These are phyloP conservation scores for Eremochloa ophiuroides DNA, from an alignment of 176 grass and related monocot species.

Conservation along the genomic window DNA sequence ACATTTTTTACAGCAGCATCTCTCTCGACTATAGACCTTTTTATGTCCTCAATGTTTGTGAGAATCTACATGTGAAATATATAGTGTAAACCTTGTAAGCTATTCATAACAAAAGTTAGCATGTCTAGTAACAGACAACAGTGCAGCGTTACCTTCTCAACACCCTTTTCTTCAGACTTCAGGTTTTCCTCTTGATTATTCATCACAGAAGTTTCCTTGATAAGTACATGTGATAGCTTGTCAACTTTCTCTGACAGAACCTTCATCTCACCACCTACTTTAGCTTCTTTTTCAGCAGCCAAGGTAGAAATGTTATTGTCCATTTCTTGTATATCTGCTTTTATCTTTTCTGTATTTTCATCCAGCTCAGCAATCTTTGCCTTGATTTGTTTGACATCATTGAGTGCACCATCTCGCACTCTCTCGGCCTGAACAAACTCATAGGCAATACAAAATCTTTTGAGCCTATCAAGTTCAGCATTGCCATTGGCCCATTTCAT, in stretches of 20 bases:
- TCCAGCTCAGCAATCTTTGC: constrained; percentile 68
- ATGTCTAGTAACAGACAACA: constrained; percentile 2
- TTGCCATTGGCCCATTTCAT: constrained; percentile 96
- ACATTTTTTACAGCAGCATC: constrained; percentile 68
- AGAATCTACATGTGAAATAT: constrained; percentile 47
- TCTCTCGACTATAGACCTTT: constrained; percentile 65
- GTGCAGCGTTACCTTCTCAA: constrained; percentile 57
- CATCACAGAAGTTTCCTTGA: constrained; percentile 94
- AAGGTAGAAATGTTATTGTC: constrained; percentile 61
- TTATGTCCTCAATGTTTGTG: constrained; percentile 79
- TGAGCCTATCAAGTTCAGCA: constrained; percentile 71
- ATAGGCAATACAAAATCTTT: constrained; percentile 85
- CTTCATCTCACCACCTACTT: constrained; percentile 70
- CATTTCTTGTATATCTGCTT: constrained; percentile 69
- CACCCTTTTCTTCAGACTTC: constrained; percentile 55
- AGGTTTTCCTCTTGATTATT: constrained; percentile 78
- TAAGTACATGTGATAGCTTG: constrained; percentile 61
- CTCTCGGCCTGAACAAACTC: constrained; percentile 85
- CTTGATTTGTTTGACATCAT: constrained; percentile 59
- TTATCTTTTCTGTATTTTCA: constrained; percentile 56
- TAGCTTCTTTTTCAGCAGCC: constrained; percentile 78
- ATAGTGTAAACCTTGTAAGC: constrained; percentile 1
- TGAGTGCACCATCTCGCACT: constrained; percentile 51
- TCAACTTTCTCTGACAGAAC: constrained; percentile 71
- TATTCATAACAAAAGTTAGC: constrained; percentile 9